A percentile compares a stretch with the other conserved stretches of the same genome.
Evolutionary conservation across 2,329 filamentous ascomycete species (phyloP).

Genomic region (Fusarium piperis): DNA sequence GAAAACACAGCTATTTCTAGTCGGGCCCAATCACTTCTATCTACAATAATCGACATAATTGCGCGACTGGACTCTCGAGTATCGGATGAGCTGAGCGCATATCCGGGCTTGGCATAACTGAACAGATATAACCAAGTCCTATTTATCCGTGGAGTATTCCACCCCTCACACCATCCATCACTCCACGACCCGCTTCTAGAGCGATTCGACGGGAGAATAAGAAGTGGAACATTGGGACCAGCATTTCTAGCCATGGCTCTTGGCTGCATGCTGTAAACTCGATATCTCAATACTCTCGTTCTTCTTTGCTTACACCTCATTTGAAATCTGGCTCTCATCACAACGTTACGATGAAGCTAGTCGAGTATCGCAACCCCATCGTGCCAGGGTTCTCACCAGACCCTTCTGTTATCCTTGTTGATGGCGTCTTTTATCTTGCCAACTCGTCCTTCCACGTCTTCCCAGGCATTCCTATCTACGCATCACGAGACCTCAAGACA

Average conservation of each 20-base stretch:
- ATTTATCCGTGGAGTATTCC: constrained; percentile 23
- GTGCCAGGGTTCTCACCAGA: constrained; percentile 23
- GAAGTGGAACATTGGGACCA: not conserved
- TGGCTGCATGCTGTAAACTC: not conserved
- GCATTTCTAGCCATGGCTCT: not conserved
- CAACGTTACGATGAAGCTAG: not conserved
- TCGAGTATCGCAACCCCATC: constrained; percentile 12
- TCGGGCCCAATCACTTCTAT: constrained; percentile 1
- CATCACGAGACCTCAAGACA: constrained; percentile 9
- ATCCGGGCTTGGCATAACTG: not conserved
- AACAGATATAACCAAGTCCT: not conserved
- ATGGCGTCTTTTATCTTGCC: constrained; percentile 23
- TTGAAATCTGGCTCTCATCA: not conserved
- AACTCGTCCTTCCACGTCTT: constrained; percentile 29
- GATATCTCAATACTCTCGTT: not conserved
- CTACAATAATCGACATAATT: constrained; percentile 8
- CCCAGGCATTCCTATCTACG: constrained; percentile 26
- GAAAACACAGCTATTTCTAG: not conserved
- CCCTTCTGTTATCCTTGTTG: constrained; percentile 24
- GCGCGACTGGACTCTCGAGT: constrained; percentile 18
- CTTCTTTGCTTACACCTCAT: not conserved
- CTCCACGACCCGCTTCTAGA: not conserved
- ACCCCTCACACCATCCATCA: not conserved
- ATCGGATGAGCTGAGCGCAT: constrained; percentile 20
- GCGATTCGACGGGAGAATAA: not conserved